These are phyloP conservation scores for Auricularia cornea DNA, from an alignment of 768 basidiomycete species.

Conservation along the genomic window DNA sequence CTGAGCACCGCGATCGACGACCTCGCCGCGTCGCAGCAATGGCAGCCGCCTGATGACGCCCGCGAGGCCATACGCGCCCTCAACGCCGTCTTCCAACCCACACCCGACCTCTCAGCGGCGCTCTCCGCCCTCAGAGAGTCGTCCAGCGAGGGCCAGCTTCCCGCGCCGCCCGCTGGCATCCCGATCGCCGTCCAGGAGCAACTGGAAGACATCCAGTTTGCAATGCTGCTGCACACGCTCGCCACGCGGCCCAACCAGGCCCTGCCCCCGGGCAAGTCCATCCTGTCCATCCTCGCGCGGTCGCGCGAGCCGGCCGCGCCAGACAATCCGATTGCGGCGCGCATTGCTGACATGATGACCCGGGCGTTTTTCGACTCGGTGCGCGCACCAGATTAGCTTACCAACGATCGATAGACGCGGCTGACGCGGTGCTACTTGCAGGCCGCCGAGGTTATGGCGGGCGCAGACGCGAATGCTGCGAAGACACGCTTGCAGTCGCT, in stretches of 20 bases:
- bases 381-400: constrained; percentile 12
- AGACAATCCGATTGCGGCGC: constrained; percentile 34
- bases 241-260: constrained; percentile 51
- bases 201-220: background rate
- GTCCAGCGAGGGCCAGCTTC: background rate
- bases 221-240: constrained; percentile 47
- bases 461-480: constrained; percentile 49
- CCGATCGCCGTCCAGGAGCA: background rate
- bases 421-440: constrained; percentile 24
- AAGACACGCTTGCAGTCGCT: constrained; percentile 49
- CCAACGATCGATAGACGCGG: background rate
- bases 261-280: constrained; percentile 64
- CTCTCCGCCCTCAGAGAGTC: background rate
- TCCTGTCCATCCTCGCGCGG: constrained; percentile 51
- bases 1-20: background rate
- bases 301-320: constrained; percentile 11
- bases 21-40: background rate
- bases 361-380: constrained; percentile 73
- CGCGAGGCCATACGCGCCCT: background rate
- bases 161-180: background rate
- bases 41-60: background rate
- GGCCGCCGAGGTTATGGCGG: constrained; percentile 50
- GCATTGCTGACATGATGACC: constrained; percentile 42
- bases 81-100: background rate
- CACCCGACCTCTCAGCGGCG: background rate